Base-by-base conservation (phyloP, 257 asterid species). In the Capsicum rhomboideum region DNA sequence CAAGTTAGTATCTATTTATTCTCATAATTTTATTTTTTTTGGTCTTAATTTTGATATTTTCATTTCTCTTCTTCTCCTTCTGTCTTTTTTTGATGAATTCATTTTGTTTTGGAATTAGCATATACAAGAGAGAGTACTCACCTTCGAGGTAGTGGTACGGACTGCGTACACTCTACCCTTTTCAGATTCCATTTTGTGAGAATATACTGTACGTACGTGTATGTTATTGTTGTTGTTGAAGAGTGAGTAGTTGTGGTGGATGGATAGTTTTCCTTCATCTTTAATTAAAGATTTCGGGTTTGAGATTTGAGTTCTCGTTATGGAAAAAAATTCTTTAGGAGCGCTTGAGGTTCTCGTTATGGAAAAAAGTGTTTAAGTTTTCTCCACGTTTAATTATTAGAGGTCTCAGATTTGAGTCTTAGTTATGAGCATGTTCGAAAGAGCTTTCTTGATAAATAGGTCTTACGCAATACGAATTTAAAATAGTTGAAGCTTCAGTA, bases 401-500 rank as follows among this genome's bases (percentile, higher is more conserved):
- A 44, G 1, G 50, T 8, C 0, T 44, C 11, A 40, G 0, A 11
- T 8, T 44, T 8, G 11, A 44, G 50, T 0, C 50, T 8, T 44
- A 8, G 50, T 44, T 44, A 44, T 44, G 37, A 31, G 6, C 20
- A 2, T 23, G 37, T 10, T 10, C 0, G 14, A 9, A 6, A 58
- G 31, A 4, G 6, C 23, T 11, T 61, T 2, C 18, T 2, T 6
- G 0, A 6, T 26, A 13, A 63, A 63, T 11, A 26, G 0, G 6
- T 0, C 0, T 13, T 13, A 6, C 6, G 6, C 13, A 0, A 0
- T 63, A 12, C 23, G 6, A 2, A 63, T 12, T 26, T 6, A 0
- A 26, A 13, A 26, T 7, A 2, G 0, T 6, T 0, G 7, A 2
- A 0, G 0, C 2, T 0, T 63, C 2, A 13, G 1, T 63, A 63